Evolutionary conservation across 2,329 filamentous ascomycete species (phyloP).

Genomic region (Neofusicoccum umdonicola): DNA sequence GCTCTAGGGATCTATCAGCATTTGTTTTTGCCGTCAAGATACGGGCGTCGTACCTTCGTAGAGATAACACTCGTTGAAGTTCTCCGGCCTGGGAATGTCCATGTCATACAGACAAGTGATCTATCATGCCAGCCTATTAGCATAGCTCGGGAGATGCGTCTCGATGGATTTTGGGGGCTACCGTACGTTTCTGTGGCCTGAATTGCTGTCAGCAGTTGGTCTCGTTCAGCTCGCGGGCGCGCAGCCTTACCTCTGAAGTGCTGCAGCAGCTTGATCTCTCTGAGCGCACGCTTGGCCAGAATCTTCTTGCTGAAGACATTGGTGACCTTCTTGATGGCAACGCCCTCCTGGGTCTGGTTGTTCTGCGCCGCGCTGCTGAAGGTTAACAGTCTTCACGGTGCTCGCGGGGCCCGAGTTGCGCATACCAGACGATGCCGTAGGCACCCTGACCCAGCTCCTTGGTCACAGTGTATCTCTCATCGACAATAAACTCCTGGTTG

Average conservation of each 20-base stretch:
- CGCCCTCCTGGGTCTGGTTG: conserved; percentile 83
- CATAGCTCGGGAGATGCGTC: conserved; percentile 58
- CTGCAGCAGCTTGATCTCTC: conserved; percentile 97
- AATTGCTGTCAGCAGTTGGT: conserved; percentile 24
- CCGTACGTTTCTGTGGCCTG: conserved; percentile 49
- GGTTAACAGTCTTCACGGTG: conserved; percentile 23
- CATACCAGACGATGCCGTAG: conserved; percentile 97
- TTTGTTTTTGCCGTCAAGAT: background rate
- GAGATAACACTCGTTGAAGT: conserved; percentile 98
- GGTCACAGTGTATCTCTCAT: conserved; percentile 96
- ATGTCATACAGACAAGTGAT: conserved; percentile 99
- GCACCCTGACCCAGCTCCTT: conserved; percentile 98
- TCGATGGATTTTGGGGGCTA: conserved; percentile 13
- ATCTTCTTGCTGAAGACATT: conserved; percentile 99
- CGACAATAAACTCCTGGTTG: conserved; percentile 98
- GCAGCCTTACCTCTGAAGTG: conserved; percentile 69
- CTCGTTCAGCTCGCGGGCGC: conserved; percentile 17
- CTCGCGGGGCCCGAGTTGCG: conserved; percentile 20
- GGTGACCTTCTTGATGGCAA: conserved; percentile 99
- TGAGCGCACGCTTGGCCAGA: conserved; percentile 91
- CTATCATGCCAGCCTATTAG: conserved; percentile 46
- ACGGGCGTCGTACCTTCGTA: conserved; percentile 71
- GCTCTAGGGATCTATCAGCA: conserved; percentile 57
- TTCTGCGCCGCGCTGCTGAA: conserved; percentile 79
- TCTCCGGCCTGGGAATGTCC: conserved; percentile 95